These are phyloP conservation scores for Pelargonium myrrhifolium DNA, from an alignment of 441 rosid species.

Conservation along the genomic window DNA sequence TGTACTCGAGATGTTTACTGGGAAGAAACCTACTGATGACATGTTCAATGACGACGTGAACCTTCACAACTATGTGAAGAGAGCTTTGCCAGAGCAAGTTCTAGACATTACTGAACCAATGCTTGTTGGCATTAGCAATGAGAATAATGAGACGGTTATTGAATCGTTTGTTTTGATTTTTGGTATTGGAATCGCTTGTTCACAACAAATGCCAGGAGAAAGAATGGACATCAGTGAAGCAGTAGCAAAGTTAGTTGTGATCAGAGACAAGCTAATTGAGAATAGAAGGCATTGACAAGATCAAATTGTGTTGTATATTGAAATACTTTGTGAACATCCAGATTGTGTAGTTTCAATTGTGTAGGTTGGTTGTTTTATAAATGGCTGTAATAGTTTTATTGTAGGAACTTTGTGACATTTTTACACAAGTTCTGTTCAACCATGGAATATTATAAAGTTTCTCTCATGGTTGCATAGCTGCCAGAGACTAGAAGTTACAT, in stretches of 20 bases:
- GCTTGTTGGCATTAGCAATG: neutral
- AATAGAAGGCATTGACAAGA: neutral
- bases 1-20: conserved; percentile 3
- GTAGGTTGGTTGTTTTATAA: too few relatives aligned
- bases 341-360: too few relatives aligned
- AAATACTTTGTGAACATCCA: too few relatives aligned
- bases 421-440: too few relatives aligned
- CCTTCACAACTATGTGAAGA: neutral
- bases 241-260: neutral
- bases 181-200: conserved; percentile 5
- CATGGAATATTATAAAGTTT: too few relatives aligned
- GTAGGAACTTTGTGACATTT: too few relatives aligned
- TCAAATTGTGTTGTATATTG: too few relatives aligned
- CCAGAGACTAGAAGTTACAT: too few relatives aligned
- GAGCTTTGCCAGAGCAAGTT: too few relatives aligned
- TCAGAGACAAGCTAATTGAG: neutral
- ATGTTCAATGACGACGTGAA: conserved; percentile 9
- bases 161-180: neutral
- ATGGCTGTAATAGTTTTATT: too few relatives aligned
- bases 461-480: too few relatives aligned
- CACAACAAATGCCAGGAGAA: neutral
- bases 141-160: neutral
- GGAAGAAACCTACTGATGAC: conserved; percentile 9
- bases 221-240: conserved; percentile 2
- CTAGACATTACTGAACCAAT: too few relatives aligned